Percentiles rank a stretch among this genome's conserved stretches.
Evolutionary conservation across 73 alveolate genomes (phyloP).

Genomic region (Symbiodinium pilosum): DNA sequence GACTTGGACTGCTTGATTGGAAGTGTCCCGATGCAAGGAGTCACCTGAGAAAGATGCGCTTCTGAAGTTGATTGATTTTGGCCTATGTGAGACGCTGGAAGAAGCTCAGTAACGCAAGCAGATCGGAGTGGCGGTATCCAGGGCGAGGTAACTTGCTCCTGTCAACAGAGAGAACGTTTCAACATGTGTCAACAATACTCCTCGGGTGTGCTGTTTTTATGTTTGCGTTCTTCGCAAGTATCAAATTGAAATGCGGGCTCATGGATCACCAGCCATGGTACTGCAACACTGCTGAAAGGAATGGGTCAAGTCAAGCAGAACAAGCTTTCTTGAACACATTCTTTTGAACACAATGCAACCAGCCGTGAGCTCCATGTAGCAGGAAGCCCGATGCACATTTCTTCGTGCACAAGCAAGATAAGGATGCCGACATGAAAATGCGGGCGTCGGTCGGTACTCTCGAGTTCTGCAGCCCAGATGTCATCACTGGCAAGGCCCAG

Average conservation of each 20-base stretch:
- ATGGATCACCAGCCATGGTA: not conserved
- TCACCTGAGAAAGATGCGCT: constrained; percentile 26
- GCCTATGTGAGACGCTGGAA: constrained; percentile 35
- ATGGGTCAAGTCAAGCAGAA: no score
- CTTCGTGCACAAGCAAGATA: not conserved
- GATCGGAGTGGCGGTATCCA: no score
- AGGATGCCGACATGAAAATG: constrained; percentile 85
- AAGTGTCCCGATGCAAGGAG: not conserved
- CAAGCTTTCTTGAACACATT: no score
- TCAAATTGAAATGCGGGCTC: not conserved
- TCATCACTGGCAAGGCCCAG: constrained; percentile 64
- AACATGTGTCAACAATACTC: no score
- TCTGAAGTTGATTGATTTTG: constrained; percentile 73
- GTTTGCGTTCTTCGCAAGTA: no score
- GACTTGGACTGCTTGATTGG: not conserved
- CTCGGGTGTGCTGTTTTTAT: no score
- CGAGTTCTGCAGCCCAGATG: constrained; percentile 83
- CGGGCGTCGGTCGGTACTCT: constrained; percentile 63
- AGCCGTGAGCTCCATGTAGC: no score
- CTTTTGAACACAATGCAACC: no score
- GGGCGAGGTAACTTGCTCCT: no score
- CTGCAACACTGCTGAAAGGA: not conserved
- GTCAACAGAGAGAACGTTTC: no score
- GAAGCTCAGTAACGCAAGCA: not conserved
- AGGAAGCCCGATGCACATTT: not conserved